These are phyloP conservation scores for Suillus weaverae DNA, from an alignment of 768 basidiomycete genomes.

Conservation along the genomic window DNA sequence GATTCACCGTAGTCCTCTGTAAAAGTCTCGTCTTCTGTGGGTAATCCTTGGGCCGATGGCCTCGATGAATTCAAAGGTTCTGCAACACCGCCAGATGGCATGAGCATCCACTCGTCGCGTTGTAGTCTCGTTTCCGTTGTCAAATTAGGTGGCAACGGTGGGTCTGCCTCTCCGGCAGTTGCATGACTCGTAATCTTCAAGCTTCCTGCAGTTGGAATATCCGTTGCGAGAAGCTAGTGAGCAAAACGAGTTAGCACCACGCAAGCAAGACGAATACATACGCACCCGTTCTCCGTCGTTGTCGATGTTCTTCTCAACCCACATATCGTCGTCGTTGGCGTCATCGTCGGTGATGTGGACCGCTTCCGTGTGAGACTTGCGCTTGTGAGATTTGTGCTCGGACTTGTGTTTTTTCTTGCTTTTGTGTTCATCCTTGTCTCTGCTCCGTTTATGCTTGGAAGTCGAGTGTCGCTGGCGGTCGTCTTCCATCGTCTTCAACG, in stretches of 20 bases:
- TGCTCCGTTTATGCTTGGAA: slow-evolving; percentile 27
- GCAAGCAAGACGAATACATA: slow-evolving; percentile 9
- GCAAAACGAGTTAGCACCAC: slow-evolving; percentile 10
- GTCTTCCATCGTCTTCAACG: slow-evolving; percentile 21
- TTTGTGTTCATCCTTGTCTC: slow-evolving; percentile 43
- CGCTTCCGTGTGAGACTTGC: slow-evolving; percentile 34
- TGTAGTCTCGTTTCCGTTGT: slow-evolving; percentile 51
- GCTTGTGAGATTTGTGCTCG: slow-evolving; percentile 40
- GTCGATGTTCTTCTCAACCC: slow-evolving; percentile 87
- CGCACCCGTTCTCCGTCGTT: slow-evolving; percentile 74
- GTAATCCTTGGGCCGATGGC: slow-evolving; percentile 30
- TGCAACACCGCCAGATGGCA: slow-evolving; percentile 27
- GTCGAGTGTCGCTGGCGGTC: slow-evolving; percentile 17
- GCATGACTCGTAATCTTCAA: slow-evolving; percentile 69
- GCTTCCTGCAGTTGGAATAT: slow-evolving; percentile 75
- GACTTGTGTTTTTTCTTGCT: slow-evolving; percentile 57
- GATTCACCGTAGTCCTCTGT: slow-evolving; percentile 68
- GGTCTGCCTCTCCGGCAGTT: slow-evolving; percentile 41
- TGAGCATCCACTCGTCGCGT: slow-evolving; percentile 91
- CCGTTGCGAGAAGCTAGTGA: slow-evolving; percentile 59
- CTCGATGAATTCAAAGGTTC: slow-evolving; percentile 34
- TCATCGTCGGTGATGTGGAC: slow-evolving; percentile 65
- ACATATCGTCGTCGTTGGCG: slow-evolving; percentile 70
- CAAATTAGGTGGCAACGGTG: slow-evolving; percentile 46
- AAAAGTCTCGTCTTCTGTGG: slow-evolving; percentile 47